phyloP scores from a whole-genome alignment of 768 basidiomycete genomes.

The Pholiota molesta region DNA sequence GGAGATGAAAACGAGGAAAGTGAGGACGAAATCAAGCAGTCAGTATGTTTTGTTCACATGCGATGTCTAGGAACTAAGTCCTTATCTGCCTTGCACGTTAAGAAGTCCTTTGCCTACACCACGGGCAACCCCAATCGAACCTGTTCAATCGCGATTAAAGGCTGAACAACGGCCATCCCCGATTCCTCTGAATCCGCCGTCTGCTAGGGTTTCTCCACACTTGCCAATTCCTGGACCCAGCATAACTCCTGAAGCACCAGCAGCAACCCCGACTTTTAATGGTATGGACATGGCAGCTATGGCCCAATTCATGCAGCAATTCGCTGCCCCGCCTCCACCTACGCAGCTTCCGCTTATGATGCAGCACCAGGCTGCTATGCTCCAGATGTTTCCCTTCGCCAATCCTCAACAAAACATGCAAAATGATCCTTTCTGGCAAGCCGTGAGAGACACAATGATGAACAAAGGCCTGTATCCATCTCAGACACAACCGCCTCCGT shows the following conservation, averaged over 20 bases:
- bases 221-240: constrained; percentile 1
- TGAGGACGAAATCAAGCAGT: constrained; percentile 39
- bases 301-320: constrained; percentile 7
- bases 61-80: constrained; percentile 16
- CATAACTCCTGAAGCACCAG: neutral
- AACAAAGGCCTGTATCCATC: constrained; percentile 5
- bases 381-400: constrained; percentile 13
- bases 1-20: constrained; percentile 43
- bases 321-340: neutral
- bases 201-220: neutral
- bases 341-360: constrained; percentile 7
- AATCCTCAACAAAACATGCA: constrained; percentile 6
- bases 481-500: neutral
- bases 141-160: neutral
- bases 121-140: constrained; percentile 50
- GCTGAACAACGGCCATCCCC: neutral
- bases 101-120: constrained; percentile 69
- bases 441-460: constrained; percentile 13
- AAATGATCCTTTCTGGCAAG: constrained; percentile 12
- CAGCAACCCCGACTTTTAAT: neutral
- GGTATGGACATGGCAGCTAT: constrained; percentile 7
- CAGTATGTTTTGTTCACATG: constrained; percentile 30
- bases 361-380: constrained; percentile 12
- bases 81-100: constrained; percentile 27
- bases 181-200: neutral